These are phyloP conservation scores for Mycena crocata DNA, from an alignment of 768 basidiomycete species.

Conservation along the genomic window DNA sequence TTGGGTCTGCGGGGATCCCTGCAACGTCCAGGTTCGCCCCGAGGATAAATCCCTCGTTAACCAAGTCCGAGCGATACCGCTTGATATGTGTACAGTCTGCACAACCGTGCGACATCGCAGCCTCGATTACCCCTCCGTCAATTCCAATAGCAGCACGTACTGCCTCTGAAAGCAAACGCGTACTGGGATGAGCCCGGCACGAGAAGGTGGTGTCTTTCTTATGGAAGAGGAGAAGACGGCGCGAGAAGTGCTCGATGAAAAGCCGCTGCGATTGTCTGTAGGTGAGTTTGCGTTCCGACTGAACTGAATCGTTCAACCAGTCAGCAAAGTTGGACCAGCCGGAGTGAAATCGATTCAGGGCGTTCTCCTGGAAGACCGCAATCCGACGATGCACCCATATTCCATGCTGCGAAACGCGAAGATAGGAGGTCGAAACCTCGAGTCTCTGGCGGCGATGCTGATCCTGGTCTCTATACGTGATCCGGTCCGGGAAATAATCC, in stretches of 20 bases:
- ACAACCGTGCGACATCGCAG: conserved; percentile 12
- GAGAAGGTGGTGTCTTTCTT: conserved; percentile 10
- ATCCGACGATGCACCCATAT: conserved; percentile 38
- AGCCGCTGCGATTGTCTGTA: conserved; percentile 40
- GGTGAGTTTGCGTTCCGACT: conserved; percentile 21
- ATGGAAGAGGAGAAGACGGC: conserved; percentile 37
- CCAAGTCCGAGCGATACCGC: neutral
- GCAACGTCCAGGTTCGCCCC: conserved; percentile 3
- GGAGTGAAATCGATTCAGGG: conserved; percentile 36
- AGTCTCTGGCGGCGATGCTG: neutral
- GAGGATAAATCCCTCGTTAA: conserved; percentile 4
- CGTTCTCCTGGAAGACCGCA: conserved; percentile 37
- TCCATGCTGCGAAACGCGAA: conserved; percentile 40
- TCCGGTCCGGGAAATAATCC: conserved; percentile 36
- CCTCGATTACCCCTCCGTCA: conserved; percentile 24
- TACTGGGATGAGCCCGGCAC: conserved; percentile 32
- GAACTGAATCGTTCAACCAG: conserved; percentile 37
- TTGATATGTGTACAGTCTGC: conserved; percentile 14
- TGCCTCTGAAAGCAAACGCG: conserved; percentile 8
- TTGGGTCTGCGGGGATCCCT: neutral
- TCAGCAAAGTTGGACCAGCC: conserved; percentile 45
- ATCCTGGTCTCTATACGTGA: conserved; percentile 4
- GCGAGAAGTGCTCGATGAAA: conserved; percentile 42
- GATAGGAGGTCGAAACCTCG: conserved; percentile 16
- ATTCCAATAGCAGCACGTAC: conserved; percentile 30